Evolutionary conservation across 1,284 basidiomycete species (phyloP).

Genomic region (Ganoderma meredithae): DNA sequence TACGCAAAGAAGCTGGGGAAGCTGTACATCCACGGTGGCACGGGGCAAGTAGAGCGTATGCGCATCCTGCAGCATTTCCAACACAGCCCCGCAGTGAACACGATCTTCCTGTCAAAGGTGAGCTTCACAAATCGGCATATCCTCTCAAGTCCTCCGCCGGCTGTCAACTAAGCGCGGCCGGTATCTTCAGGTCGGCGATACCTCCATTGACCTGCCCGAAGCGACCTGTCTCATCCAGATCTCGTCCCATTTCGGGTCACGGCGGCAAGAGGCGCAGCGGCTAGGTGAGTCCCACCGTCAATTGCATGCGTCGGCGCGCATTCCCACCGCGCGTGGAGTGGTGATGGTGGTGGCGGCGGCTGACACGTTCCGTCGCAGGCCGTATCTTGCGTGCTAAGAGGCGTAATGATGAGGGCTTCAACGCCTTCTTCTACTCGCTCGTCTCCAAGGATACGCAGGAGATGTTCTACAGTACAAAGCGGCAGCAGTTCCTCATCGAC

Average conservation of each 20-base stretch:
- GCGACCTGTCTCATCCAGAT: constrained; percentile 99
- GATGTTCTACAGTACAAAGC: constrained; percentile 99
- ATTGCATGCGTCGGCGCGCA: constrained; percentile 3
- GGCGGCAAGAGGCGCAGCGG: constrained; percentile 97
- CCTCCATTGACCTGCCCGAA: constrained; percentile 98
- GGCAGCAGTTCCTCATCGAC: constrained; percentile 98
- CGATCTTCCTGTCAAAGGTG: constrained; percentile 98
- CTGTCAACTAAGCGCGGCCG: constrained; percentile 22
- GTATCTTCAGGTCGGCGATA: constrained; percentile 88
- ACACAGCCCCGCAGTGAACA: constrained; percentile 95
- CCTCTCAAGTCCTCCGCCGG: not conserved
- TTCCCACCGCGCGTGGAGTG: not conserved
- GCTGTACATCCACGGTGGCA: constrained; percentile 96
- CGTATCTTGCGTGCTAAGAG: constrained; percentile 97
- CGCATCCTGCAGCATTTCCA: constrained; percentile 96
- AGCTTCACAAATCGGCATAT: constrained; percentile 22
- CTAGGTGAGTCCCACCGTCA: constrained; percentile 63
- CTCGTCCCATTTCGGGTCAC: constrained; percentile 99
- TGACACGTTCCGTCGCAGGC: constrained; percentile 52
- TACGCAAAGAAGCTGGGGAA: constrained; percentile 96
- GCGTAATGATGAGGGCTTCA: constrained; percentile 99
- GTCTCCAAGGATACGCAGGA: constrained; percentile 99
- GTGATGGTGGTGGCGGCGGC: not conserved
- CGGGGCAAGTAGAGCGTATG: constrained; percentile 96
- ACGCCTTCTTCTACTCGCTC: constrained; percentile 99